A percentile compares a stretch with the other conserved stretches of the same genome.
Conservation (phyloP, 768 basidiomycete genomes). For the Rossbeevera mucosa region DNA sequence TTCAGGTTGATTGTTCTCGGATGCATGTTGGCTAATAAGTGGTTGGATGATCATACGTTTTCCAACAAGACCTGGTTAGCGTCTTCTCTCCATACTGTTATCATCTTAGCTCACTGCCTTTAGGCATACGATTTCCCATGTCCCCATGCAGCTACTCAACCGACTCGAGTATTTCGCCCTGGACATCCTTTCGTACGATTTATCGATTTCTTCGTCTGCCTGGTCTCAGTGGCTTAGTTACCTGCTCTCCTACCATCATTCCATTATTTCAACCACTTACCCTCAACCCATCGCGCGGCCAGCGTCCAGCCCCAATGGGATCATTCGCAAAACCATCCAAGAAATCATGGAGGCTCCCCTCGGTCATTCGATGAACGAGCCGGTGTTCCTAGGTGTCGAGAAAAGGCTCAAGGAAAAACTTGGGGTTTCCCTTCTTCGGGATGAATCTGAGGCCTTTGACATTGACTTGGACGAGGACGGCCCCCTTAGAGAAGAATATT, state of each 20-base stretch:
- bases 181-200: slow-evolving; percentile 65
- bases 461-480: slow-evolving; percentile 83
- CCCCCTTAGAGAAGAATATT: slow-evolving; percentile 74
- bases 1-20: slow-evolving; percentile 76
- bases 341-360: slow-evolving; percentile 56
- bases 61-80: slow-evolving; percentile 85
- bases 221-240: slow-evolving; percentile 74
- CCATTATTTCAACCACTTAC: slow-evolving; percentile 52
- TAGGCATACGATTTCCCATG: slow-evolving; percentile 78
- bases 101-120: slow-evolving; percentile 4
- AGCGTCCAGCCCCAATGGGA: slow-evolving; percentile 62
- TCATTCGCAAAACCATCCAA: slow-evolving; percentile 66
- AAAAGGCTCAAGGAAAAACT: slow-evolving; percentile 53
- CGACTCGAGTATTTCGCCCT: slow-evolving; percentile 65
- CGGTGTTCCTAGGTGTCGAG: slow-evolving; percentile 70
- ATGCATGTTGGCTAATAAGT: slow-evolving; percentile 84
- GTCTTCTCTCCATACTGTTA: not conserved
- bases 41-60: slow-evolving; percentile 85
- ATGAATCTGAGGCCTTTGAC: slow-evolving; percentile 50
- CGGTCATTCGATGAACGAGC: slow-evolving; percentile 37
- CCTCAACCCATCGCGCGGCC: slow-evolving; percentile 79
- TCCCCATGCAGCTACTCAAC: slow-evolving; percentile 68
- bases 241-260: slow-evolving; percentile 59
- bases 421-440: slow-evolving; percentile 40
- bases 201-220: slow-evolving; percentile 57